Base-by-base conservation (phyloP, 2,329 filamentous ascomycete genomes). In the Volutella citrinella region DNA sequence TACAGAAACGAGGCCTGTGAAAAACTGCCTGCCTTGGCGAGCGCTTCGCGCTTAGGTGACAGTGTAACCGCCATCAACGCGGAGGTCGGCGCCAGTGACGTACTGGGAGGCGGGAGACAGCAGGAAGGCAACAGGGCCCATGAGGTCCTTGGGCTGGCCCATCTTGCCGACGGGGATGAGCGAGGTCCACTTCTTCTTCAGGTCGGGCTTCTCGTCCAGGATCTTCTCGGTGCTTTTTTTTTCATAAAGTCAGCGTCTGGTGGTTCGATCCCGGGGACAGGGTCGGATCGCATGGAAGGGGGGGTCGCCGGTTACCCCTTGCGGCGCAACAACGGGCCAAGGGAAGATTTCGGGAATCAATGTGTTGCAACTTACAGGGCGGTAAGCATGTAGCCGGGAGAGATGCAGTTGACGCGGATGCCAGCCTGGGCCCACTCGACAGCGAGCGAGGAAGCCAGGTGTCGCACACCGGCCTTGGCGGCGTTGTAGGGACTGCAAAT, bases 311-410 rank as follows among this genome's bases (percentile, higher is more conserved):
- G n/a, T n/a, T n/a, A n/a, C n/a, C n/a, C n/a, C n/a, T n/a, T n/a
- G n/a, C n/a, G n/a, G n/a, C n/a, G n/a, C n/a, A n/a, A n/a, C n/a
- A n/a, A n/a, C n/a, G n/a, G n/a, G n/a, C n/a, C n/a, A 28, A 21
- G 18, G 24, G 14, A 13, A 19, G n/a, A 21, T 24, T 10, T 14
- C 24, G 12, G 18, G 22, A 8, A 22, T 3, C 11, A 40, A 26
- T 14, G 13, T 19, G 6, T 30, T 20, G 27, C 21, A 23, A 68
- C 84, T 78, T 73, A 91, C 85, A 96, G 68, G 38, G 89, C 86
- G 12, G 91, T 96, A 48, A 95, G 70, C 91, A 97, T 97, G 66
- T 97, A 97, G 27, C 93, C 91, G 0, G 91, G 91, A 19, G 84
- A 89, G 60, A 97, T 93, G 64, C 87, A 93, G 69, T 97, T 97